A percentile compares a stretch with the other conserved stretches of the same genome.
These are phyloP conservation scores for Salvia splendens DNA, from an alignment of 257 asterid species.

Conservation along the genomic window DNA sequence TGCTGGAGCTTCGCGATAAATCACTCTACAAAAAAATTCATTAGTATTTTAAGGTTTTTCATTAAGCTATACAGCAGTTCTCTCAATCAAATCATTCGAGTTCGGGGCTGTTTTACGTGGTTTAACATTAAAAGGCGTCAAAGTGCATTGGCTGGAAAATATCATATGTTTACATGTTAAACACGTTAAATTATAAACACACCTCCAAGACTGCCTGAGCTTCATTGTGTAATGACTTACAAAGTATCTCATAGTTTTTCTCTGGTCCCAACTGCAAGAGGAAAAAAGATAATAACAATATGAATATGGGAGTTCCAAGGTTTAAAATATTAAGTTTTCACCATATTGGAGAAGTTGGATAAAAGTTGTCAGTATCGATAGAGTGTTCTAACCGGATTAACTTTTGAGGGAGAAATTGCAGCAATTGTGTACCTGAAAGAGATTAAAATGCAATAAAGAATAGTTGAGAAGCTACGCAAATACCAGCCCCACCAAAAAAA, in stretches of 20 bases:
- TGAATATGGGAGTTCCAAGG: neutral
- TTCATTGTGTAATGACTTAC: conserved; percentile 63
- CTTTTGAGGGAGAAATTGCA: conserved; percentile 81
- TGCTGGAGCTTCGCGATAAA: conserved; percentile 58
- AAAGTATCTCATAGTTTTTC: conserved; percentile 81
- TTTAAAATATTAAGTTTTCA: conserved; percentile 11
- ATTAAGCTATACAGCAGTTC: conserved; percentile 1
- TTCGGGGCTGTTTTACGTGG: neutral
- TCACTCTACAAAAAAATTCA: conserved; percentile 75
- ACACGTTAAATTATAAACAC: neutral
- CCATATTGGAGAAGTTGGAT: neutral
- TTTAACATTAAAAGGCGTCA: neutral
- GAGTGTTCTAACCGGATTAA: conserved; percentile 53
- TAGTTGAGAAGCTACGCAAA: conserved; percentile 27
- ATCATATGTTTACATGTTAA: neutral
- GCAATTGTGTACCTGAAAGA: conserved; percentile 71
- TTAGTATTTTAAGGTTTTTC: conserved; percentile 41
- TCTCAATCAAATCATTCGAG: neutral
- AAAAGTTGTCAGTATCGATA: conserved; percentile 13
- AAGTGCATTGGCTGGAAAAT: neutral
- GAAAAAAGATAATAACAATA: conserved; percentile 14
- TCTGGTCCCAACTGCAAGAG: conserved; percentile 56
- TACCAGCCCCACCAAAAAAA: neutral
- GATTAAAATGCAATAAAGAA: conserved; percentile 26
- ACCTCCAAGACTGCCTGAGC: conserved; percentile 61